Conservation (phyloP, 345 rosid species). For the Gynandropsis gynandra region DNA sequence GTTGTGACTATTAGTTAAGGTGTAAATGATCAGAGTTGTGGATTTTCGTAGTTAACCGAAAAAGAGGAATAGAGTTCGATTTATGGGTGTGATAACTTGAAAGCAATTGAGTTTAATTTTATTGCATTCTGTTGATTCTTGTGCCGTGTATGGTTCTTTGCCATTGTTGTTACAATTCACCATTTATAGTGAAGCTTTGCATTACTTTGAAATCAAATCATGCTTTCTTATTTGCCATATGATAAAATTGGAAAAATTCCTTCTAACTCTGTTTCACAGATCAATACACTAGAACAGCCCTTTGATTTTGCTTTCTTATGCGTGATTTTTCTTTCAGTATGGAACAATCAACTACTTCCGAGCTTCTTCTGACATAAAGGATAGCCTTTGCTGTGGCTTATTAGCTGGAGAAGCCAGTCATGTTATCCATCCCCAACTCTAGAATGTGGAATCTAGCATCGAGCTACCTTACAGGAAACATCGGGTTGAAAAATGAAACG, state of each 20-base stretch:
- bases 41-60: no score
- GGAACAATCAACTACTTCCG: background rate
- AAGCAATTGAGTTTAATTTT: background rate
- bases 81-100: no score
- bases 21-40: no score
- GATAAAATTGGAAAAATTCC: background rate
- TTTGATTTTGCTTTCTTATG: background rate
- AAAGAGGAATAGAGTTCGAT: no score
- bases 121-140: background rate
- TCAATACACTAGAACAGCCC: background rate
- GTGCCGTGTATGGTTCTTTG: background rate
- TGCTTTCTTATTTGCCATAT: background rate
- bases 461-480: slow-evolving; percentile 36
- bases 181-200: background rate
- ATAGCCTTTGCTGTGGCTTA: slow-evolving; percentile 3
- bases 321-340: background rate
- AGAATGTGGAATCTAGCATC: slow-evolving; percentile 65
- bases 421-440: slow-evolving; percentile 24
- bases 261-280: no score
- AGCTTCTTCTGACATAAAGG: slow-evolving; percentile 7
- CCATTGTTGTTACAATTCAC: background rate
- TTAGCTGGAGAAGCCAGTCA: slow-evolving; percentile 1
- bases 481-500: slow-evolving; percentile 32
- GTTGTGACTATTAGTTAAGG: no score
- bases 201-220: background rate